Evolutionary conservation across 345 rosid genomes (phyloP).

Genomic region (Lepidium aucheri): DNA sequence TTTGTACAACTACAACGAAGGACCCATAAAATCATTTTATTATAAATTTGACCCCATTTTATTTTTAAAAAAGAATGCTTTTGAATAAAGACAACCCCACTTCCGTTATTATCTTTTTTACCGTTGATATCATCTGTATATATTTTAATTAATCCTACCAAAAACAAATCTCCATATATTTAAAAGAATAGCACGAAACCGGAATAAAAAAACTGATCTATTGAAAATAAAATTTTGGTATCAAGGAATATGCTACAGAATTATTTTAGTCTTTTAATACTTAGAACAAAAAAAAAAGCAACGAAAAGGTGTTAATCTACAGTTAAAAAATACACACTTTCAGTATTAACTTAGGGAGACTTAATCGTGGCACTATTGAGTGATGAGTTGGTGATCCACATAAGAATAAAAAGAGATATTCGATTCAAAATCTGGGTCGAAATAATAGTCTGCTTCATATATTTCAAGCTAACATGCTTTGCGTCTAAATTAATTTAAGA

Average conservation of each 20-base stretch:
- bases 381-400: background rate
- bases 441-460: background rate
- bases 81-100: background rate
- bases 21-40: background rate
- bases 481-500: conserved; percentile 7
- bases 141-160: too few relatives aligned
- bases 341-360: background rate
- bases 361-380: background rate
- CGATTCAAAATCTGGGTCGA: conserved; percentile 1
- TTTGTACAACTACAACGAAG: background rate
- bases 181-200: background rate
- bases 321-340: background rate
- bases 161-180: too few relatives aligned
- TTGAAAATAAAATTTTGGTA: background rate
- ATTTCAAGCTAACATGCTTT: background rate
- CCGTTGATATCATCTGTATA: too few relatives aligned
- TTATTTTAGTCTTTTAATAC: too few relatives aligned
- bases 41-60: background rate
- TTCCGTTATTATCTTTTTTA: background rate
- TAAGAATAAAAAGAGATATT: background rate
- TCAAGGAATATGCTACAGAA: background rate
- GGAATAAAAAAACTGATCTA: background rate
- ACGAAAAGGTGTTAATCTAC: background rate
- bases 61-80: background rate
- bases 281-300: background rate